Conservation (phyloP, 768 basidiomycete genomes). For the Tylopilus subfusipes region DNA sequence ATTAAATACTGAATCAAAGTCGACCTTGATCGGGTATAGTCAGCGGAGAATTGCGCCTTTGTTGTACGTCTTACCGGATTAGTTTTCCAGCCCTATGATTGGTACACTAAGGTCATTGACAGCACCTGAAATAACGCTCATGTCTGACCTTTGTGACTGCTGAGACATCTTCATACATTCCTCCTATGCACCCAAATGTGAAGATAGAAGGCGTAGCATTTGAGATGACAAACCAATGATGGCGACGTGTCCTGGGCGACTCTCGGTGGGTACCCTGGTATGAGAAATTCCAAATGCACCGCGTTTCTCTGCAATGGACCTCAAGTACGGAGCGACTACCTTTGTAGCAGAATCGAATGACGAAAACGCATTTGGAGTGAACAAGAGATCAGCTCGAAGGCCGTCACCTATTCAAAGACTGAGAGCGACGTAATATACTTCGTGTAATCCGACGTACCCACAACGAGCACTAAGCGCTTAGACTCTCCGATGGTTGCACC, state of each 20-base stretch:
- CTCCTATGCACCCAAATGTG: conserved; percentile 42
- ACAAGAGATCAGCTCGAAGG: conserved; percentile 75
- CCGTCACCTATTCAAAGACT: conserved; percentile 61
- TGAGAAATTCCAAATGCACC: conserved; percentile 85
- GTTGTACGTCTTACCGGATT: conserved; percentile 55
- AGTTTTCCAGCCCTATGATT: conserved; percentile 72
- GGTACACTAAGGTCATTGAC: conserved; percentile 1
- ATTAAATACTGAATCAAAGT: conserved; percentile 89
- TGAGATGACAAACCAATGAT: conserved; percentile 57
- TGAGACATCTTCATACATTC: conserved; percentile 90
- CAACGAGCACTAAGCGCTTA: conserved; percentile 74
- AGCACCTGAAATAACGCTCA: neutral
- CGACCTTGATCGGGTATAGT: conserved; percentile 38
- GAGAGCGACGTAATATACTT: neutral
- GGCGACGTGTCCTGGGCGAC: conserved; percentile 84
- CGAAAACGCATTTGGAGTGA: conserved; percentile 59
- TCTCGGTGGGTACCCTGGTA: conserved; percentile 85
- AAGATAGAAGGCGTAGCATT: neutral
- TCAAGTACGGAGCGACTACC: conserved; percentile 70
- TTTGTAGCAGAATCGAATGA: conserved; percentile 47
- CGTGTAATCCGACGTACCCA: conserved; percentile 47
- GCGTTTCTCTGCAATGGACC: conserved; percentile 58
- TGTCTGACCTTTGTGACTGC: conserved; percentile 73
- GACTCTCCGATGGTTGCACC: conserved; percentile 47
- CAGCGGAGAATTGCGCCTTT: neutral